A percentile compares a stretch with the other conserved stretches of the same genome.
Conservation (phyloP, 495 filamentous ascomycete genomes). For the Aspergillus haitiensis region DNA sequence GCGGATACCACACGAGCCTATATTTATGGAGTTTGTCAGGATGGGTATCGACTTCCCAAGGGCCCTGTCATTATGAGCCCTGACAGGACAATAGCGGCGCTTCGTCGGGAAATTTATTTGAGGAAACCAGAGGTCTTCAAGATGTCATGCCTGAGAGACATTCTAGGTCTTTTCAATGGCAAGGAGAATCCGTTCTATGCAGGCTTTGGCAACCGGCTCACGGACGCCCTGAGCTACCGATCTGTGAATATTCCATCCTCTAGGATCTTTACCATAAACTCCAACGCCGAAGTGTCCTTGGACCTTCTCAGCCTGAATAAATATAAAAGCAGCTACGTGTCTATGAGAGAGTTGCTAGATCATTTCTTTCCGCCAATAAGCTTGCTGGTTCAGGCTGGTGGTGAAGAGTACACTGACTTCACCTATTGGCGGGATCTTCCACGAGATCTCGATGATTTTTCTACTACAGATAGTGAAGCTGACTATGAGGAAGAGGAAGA, state of each 20-base stretch:
- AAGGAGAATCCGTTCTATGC: slow-evolving; percentile 88
- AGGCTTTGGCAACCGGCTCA: slow-evolving; percentile 95
- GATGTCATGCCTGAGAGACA: slow-evolving; percentile 96
- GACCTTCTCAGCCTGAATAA: slow-evolving; percentile 90
- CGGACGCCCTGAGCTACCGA: slow-evolving; percentile 93
- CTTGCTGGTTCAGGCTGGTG: slow-evolving; percentile 71
- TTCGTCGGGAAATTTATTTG: slow-evolving; percentile 91
- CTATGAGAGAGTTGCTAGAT: slow-evolving; percentile 93
- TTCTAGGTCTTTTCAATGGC: slow-evolving; percentile 79
- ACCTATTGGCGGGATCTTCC: slow-evolving; percentile 81
- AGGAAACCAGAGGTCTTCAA: slow-evolving; percentile 99
- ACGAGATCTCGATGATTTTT: slow-evolving; percentile 75
- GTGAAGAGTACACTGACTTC: slow-evolving; percentile 87
- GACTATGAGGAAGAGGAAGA: slow-evolving; percentile 35
- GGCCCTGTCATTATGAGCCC: slow-evolving; percentile 94
- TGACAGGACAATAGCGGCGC: slow-evolving; percentile 92
- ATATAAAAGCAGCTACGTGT: slow-evolving; percentile 94
- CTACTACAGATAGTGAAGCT: slow-evolving; percentile 68
- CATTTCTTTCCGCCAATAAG: slow-evolving; percentile 92
- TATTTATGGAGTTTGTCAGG: slow-evolving; percentile 84
- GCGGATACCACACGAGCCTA: slow-evolving; percentile 90
- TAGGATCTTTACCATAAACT: slow-evolving; percentile 98
- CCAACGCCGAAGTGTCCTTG: slow-evolving; percentile 92
- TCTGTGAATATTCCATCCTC: slow-evolving; percentile 91
- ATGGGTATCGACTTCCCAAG: slow-evolving; percentile 79